A percentile compares a stretch with the other conserved stretches of the same genome.
These are phyloP conservation scores for Periconia sp. DNA, from an alignment of 2,329 filamentous ascomycete genomes.

Conservation along the genomic window DNA sequence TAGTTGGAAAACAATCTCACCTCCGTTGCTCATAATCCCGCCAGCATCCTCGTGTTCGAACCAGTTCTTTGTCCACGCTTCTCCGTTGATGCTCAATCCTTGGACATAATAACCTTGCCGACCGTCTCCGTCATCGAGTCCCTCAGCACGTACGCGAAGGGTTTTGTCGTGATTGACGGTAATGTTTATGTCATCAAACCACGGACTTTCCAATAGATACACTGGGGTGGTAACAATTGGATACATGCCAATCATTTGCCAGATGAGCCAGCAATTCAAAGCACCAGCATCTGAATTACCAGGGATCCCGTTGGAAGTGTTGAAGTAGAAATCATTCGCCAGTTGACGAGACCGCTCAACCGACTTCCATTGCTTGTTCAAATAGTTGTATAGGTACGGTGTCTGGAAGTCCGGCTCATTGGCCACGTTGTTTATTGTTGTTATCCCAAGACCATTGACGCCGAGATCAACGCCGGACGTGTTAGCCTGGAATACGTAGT, in stretches of 20 bases:
- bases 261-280: constrained; percentile 58
- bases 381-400: constrained; percentile 51
- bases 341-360: constrained; percentile 39
- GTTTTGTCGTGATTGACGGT: constrained; percentile 44
- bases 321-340: constrained; percentile 51
- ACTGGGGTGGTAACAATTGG: constrained; percentile 56
- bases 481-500: constrained; percentile 50
- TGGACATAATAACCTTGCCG: constrained; percentile 59
- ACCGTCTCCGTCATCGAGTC: constrained; percentile 48
- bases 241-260: constrained; percentile 58
- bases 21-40: constrained; percentile 40
- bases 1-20: constrained; percentile 41
- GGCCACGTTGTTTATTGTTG: constrained; percentile 44
- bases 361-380: constrained; percentile 47
- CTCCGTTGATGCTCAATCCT: constrained; percentile 59
- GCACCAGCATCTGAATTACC: constrained; percentile 57
- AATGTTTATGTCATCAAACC: constrained; percentile 50
- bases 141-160: constrained; percentile 55
- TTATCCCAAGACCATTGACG: constrained; percentile 43
- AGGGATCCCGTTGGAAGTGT: constrained; percentile 48
- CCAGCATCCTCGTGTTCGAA: constrained; percentile 58
- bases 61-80: constrained; percentile 61
- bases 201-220: constrained; percentile 55
- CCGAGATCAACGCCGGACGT: constrained; percentile 45
- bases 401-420: constrained; percentile 51